Base-by-base conservation (phyloP, 2,329 filamentous ascomycete species). In the Arthrobotrys pseudoclavata region DNA sequence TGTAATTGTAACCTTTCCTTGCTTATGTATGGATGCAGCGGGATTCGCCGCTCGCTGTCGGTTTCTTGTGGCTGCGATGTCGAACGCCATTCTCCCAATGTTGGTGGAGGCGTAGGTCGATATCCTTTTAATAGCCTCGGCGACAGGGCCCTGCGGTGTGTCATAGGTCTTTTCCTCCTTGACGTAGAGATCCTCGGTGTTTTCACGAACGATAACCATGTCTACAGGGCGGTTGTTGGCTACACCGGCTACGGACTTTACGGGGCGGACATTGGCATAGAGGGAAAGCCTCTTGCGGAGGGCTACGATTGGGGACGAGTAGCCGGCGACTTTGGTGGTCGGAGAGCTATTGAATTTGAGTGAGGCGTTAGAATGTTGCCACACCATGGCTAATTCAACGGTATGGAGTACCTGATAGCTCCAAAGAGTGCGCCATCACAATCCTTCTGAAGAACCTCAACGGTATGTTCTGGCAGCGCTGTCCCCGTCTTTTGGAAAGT, bases 101-200 rank as follows among this genome's bases (percentile, higher is more conserved):
- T 96, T 90, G 84, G 87, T 91, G 9, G 90, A 92, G 20, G 96
- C 96, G 80, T 88, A 90, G 85, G 96, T 91, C 12, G 92, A 93
- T 83, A 99, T 99, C 82, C 95, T 92, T 89, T 99, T 99, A 86
- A 98, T 95, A 55, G 96, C 96, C 86, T 98, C 95, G 80, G 96
- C 95, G 72, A 98, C 92, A 86, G 93, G 94, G 84, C 91, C 91
- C 68, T 86, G 85, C 40, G 91, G 87, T 34, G 88, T 89, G 67
- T 92, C 89, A 83, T 89, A 91, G 22, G 94, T 97, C 84, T 87
- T 91, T 87, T 99, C 96, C 84, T 98, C 92, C 87, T 98, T 98
- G 82, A 99, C 95, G 77, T 85, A 85, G 42, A 99, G 88, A 84
- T 99, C 96, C 86, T 99, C 96, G 34, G 96, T 99, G 87, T 99